A percentile compares a stretch with the other conserved stretches of the same genome.
These are phyloP conservation scores for Venturia carpophila DNA, from an alignment of 2,329 filamentous ascomycete genomes.

Conservation along the genomic window DNA sequence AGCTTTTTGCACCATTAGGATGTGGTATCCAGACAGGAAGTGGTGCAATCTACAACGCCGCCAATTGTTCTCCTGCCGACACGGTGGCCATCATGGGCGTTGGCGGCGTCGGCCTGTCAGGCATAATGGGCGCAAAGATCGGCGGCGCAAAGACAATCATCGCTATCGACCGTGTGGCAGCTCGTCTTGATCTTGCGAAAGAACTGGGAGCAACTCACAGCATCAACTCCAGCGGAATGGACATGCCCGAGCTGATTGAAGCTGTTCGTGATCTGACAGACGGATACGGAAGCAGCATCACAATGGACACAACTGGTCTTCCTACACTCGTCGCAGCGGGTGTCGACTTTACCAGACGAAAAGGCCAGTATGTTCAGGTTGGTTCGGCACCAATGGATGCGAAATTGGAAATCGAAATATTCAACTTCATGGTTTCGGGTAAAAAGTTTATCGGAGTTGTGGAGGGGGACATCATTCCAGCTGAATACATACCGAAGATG, in stretches of 20 bases:
- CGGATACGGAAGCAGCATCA: slow-evolving; percentile 37
- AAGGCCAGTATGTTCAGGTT: slow-evolving; percentile 44
- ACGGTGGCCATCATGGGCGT: slow-evolving; percentile 33
- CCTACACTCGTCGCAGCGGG: slow-evolving; percentile 37
- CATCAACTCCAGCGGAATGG: slow-evolving; percentile 9
- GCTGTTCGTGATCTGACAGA: slow-evolving; percentile 32
- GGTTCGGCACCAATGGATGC: slow-evolving; percentile 39
- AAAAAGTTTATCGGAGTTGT: slow-evolving; percentile 44
- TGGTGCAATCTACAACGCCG: slow-evolving; percentile 35
- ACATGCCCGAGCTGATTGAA: slow-evolving; percentile 27
- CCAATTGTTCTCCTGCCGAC: slow-evolving; percentile 25
- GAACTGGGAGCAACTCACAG: slow-evolving; percentile 38
- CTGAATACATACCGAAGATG: slow-evolving; percentile 40
- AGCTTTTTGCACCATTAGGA: slow-evolving; percentile 34
- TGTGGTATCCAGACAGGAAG: slow-evolving; percentile 41
- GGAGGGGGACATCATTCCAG: slow-evolving; percentile 39
- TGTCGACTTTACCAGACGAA: slow-evolving; percentile 36
- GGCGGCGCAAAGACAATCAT: slow-evolving; percentile 32
- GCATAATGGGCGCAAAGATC: slow-evolving; percentile 33
- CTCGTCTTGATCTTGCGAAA: slow-evolving; percentile 37
- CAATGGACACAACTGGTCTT: slow-evolving; percentile 45
- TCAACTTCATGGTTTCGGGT: slow-evolving; percentile 40
- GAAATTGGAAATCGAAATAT: slow-evolving; percentile 37
- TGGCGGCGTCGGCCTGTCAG: slow-evolving; percentile 37
- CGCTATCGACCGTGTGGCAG: slow-evolving; percentile 39